Evolutionary conservation across 441 rosid genomes (phyloP).

Genomic region (Bocquillonia castaneifolia): DNA sequence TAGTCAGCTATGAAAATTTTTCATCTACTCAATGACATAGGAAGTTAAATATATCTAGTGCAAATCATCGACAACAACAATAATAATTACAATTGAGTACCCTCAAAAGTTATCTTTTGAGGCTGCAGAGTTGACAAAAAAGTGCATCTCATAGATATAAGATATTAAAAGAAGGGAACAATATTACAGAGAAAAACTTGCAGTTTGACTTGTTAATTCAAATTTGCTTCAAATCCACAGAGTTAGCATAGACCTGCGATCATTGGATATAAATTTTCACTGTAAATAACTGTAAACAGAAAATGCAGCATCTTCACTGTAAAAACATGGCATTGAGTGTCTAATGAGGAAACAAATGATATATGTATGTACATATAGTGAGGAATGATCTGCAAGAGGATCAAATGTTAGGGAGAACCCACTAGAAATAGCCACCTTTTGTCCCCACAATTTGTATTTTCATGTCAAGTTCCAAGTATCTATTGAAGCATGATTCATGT

Average conservation of each 20-base stretch:
- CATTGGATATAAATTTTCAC: not conserved
- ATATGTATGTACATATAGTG: not conserved
- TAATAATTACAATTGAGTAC: slow-evolving; percentile 4
- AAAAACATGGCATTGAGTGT: too few species aligned
- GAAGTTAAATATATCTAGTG: not conserved
- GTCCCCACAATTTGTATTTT: not conserved
- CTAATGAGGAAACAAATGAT: too few species aligned
- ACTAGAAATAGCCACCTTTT: not conserved
- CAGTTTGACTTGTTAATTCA: slow-evolving; percentile 15
- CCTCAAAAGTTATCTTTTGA: not conserved
- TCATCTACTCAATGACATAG: not conserved
- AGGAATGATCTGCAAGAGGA: not conserved
- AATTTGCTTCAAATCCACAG: not conserved
- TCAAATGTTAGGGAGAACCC: not conserved
- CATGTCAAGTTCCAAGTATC: not conserved
- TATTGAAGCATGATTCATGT: too few species aligned
- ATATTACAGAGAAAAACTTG: slow-evolving; percentile 11
- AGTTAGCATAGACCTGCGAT: slow-evolving; percentile 16
- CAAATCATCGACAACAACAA: not conserved
- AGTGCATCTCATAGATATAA: not conserved
- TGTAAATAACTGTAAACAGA: not conserved
- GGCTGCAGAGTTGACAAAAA: not conserved
- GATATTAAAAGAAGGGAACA: not conserved
- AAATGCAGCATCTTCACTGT: not conserved
- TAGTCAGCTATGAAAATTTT: not conserved